Evolutionary conservation across 225 moss, liverwort and hornwort genomes (phyloP).

Genomic region (Straminergon stramineum): DNA sequence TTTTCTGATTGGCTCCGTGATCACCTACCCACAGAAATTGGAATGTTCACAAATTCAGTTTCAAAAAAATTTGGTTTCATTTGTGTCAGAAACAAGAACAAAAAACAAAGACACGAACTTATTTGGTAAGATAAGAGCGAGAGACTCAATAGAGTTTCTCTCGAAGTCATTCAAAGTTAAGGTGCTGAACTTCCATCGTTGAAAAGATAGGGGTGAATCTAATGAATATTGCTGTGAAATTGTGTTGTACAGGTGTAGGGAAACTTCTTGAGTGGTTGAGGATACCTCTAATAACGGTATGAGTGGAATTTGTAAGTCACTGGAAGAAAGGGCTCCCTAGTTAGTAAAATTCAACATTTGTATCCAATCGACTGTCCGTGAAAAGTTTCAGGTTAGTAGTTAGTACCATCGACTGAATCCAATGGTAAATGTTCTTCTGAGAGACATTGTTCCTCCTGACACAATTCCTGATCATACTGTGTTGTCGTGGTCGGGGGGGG

Average conservation of each 20-base stretch:
- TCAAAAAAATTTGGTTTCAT: too few relatives aligned
- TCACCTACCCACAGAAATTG: not conserved
- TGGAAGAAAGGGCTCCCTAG: not conserved
- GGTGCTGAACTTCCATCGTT: not conserved
- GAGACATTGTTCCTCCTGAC: not conserved
- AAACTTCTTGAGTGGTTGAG: not conserved
- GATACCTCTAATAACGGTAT: not conserved
- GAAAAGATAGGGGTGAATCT: not conserved
- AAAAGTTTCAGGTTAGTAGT: not conserved
- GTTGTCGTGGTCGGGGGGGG: not conserved
- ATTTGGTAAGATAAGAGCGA: not conserved
- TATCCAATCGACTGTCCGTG: not conserved
- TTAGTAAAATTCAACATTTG: not conserved
- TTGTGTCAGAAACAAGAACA: too few relatives aligned
- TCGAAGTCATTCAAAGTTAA: not conserved
- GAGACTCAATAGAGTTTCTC: too few relatives aligned
- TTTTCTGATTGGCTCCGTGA: not conserved
- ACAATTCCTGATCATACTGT: not conserved
- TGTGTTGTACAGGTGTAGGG: not conserved
- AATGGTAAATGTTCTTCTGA: not conserved
- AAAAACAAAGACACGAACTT: not conserved
- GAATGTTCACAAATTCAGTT: too few relatives aligned
- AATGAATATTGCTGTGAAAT: not conserved
- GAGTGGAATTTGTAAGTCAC: not conserved
- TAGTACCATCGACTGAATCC: not conserved